Conservation (phyloP, 164 flowering plant species). For the Platanus orientalis region DNA sequence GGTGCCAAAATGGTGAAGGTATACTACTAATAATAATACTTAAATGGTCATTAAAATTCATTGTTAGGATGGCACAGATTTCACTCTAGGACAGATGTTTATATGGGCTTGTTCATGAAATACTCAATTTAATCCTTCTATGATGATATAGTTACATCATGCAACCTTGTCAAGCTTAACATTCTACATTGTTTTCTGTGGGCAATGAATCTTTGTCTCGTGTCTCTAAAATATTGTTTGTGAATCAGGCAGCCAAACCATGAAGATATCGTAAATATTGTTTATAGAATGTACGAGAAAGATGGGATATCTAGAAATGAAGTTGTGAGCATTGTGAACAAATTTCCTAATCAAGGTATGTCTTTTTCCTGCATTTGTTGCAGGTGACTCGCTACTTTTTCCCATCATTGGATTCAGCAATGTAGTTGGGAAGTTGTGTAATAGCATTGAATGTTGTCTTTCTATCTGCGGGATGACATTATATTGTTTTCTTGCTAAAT, state of each 20-base stretch:
- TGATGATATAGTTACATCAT: too few relatives aligned
- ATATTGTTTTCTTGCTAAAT: too few relatives aligned
- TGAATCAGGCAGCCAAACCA: conserved; percentile 77
- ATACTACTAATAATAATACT: too few relatives aligned
- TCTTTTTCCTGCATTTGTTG: conserved; percentile 4
- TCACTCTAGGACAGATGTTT: too few relatives aligned
- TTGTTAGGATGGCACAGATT: too few relatives aligned
- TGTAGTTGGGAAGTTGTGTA: not conserved
- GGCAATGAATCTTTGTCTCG: conserved; percentile 1
- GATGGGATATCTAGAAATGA: conserved; percentile 79
- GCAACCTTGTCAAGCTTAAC: not conserved
- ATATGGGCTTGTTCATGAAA: too few relatives aligned
- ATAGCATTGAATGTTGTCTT: not conserved
- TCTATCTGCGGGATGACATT: not conserved
- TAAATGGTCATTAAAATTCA: too few relatives aligned
- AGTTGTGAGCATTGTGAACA: conserved; percentile 55
- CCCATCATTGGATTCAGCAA: not conserved
- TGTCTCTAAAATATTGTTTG: conserved; percentile 12
- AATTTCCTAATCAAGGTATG: conserved; percentile 92
- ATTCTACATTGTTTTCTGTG: not conserved
- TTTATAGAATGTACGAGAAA: conserved; percentile 77
- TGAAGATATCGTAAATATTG: conserved; percentile 84
- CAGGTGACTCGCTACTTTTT: not conserved
- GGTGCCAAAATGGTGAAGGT: too few relatives aligned
- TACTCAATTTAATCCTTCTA: too few relatives aligned